Percentiles rank a stretch among this genome's conserved stretches.
These are phyloP conservation scores for Scenedesmus sp. DNA, from an alignment of 163 green algal genomes.

Conservation along the genomic window DNA sequence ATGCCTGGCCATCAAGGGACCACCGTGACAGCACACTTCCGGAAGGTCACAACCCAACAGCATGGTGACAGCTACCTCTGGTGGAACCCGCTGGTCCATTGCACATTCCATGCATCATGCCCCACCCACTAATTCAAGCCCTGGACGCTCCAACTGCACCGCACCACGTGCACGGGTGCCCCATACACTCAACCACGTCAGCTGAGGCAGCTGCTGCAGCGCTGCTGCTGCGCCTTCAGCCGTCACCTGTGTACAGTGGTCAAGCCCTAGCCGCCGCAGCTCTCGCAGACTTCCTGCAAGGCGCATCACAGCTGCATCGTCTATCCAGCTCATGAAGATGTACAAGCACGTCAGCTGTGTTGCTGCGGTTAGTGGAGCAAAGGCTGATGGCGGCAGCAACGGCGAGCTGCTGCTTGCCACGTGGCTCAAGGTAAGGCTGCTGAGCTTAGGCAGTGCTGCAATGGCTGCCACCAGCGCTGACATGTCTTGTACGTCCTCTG, in stretches of 20 bases:
- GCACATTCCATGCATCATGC: neutral
- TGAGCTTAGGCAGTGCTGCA: neutral
- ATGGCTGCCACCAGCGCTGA: neutral
- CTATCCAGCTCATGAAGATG: conserved; percentile 7
- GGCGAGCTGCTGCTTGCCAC: neutral
- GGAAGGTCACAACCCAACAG: too few species aligned
- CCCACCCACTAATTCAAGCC: neutral
- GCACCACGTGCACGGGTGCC: neutral
- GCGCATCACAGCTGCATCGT: neutral
- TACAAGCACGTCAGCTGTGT: neutral
- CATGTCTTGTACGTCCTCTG: neutral
- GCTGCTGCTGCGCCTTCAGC: neutral
- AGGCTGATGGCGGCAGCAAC: neutral
- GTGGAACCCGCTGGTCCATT: too few species aligned
- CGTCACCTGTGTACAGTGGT: conserved; percentile 17
- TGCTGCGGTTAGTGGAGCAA: neutral
- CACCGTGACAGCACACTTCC: too few species aligned
- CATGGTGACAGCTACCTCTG: too few species aligned
- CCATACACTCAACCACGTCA: neutral
- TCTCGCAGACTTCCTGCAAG: neutral
- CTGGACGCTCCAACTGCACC: neutral
- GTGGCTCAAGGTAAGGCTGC: neutral
- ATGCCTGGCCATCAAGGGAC: too few species aligned
- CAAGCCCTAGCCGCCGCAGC: neutral
- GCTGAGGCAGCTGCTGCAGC: neutral